These are phyloP conservation scores for Penicillium sp. DNA, from an alignment of 2,329 filamentous ascomycete genomes.

Conservation along the genomic window DNA sequence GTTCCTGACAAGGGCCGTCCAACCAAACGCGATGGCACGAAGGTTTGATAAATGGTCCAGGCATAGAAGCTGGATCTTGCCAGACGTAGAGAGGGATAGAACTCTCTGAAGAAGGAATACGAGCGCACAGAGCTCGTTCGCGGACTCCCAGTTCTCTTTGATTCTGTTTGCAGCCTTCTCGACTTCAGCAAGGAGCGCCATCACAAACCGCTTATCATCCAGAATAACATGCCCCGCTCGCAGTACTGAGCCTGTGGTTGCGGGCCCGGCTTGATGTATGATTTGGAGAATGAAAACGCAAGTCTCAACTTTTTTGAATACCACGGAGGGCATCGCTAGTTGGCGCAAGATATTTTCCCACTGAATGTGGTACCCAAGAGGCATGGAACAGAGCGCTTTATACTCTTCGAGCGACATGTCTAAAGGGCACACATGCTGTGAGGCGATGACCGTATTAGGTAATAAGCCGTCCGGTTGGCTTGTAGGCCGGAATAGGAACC, in stretches of 20 bases:
- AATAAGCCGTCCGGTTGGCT: conserved; percentile 25
- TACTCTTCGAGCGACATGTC: conserved; percentile 60
- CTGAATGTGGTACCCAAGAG: conserved; percentile 55
- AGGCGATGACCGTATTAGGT: conserved; percentile 60
- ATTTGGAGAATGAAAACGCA: conserved; percentile 56
- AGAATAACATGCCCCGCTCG: conserved; percentile 33
- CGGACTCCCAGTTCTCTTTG: conserved; percentile 59
- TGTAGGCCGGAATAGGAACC: conserved; percentile 44
- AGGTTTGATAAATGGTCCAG: conserved; percentile 38
- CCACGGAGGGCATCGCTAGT: conserved; percentile 53
- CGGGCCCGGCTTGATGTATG: conserved; percentile 54
- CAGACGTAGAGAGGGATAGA: conserved; percentile 43
- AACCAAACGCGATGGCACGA: conserved; percentile 45
- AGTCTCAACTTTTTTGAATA: conserved; percentile 58
- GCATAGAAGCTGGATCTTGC: conserved; percentile 26
- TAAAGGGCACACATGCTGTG: conserved; percentile 53
- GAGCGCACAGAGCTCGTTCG: conserved; percentile 46
- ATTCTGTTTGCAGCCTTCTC: conserved; percentile 39
- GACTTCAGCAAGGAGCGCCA: conserved; percentile 40
- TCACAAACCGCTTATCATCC: conserved; percentile 29
- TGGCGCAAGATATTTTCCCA: conserved; percentile 63
- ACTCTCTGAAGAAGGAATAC: conserved; percentile 50
- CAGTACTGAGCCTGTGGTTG: conserved; percentile 4
- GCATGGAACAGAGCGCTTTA: conserved; percentile 56
- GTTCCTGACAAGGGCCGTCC: conserved; percentile 43